Conservation (phyloP, 169 alveolate species). For the Cryptosporidium sp. region DNA sequence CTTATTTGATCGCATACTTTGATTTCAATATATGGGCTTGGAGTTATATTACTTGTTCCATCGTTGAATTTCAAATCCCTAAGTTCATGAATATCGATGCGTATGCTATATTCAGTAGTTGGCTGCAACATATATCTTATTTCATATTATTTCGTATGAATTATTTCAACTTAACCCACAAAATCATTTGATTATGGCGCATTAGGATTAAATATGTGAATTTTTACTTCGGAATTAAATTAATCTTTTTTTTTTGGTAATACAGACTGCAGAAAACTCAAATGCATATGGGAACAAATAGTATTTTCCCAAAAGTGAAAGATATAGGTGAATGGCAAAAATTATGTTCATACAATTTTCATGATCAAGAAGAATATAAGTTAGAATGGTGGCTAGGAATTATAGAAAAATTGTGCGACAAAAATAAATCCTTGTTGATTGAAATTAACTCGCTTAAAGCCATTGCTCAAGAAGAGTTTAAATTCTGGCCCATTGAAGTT, state of each 20-base stretch:
- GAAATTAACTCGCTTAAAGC: slow-evolving; percentile 13
- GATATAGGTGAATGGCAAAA: slow-evolving; percentile 73
- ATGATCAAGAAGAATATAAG: slow-evolving; percentile 57
- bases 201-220: neutral
- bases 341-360: slow-evolving; percentile 55
- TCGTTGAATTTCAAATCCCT: slow-evolving; percentile 86
- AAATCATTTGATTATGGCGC: neutral
- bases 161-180: slow-evolving; percentile 12
- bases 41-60: slow-evolving; percentile 83
- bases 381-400: slow-evolving; percentile 68
- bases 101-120: slow-evolving; percentile 81
- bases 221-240: neutral
- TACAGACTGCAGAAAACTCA: neutral
- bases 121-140: slow-evolving; percentile 47
- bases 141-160: neutral
- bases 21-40: slow-evolving; percentile 83
- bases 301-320: slow-evolving; percentile 41
- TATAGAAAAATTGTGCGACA: slow-evolving; percentile 18
- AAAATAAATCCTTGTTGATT: slow-evolving; percentile 29
- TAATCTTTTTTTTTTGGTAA: neutral
- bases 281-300: slow-evolving; percentile 8
- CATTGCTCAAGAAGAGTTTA: slow-evolving; percentile 32
- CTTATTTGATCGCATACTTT: slow-evolving; percentile 79
- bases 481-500: slow-evolving; percentile 70
- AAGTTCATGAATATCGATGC: slow-evolving; percentile 88